Evolutionary conservation across 1,284 basidiomycete species (phyloP).

Genomic region (Nidula niveotomentosa): DNA sequence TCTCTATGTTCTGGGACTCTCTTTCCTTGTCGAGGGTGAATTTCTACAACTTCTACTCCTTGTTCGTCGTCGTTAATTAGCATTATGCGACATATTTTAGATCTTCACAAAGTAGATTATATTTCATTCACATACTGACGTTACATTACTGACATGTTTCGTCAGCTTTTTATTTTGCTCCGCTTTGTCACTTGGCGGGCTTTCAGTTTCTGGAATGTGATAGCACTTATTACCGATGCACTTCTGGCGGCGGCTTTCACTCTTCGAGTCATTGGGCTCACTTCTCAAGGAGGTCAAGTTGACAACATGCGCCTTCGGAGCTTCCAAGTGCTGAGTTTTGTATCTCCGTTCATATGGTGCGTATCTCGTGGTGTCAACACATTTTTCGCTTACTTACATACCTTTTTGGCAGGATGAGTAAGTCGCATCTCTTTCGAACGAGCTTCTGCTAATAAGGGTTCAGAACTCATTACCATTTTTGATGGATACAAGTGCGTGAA

Average conservation of each 20-base stretch:
- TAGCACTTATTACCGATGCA: conserved; percentile 71
- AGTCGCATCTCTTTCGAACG: conserved; percentile 22
- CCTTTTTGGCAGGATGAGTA: conserved; percentile 68
- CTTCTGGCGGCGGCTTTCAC: conserved; percentile 74
- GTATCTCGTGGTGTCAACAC: conserved; percentile 18
- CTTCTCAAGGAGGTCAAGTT: conserved; percentile 36
- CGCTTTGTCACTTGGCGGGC: conserved; percentile 69
- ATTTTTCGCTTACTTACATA: neutral
- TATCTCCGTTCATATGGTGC: conserved; percentile 84
- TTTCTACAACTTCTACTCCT: neutral
- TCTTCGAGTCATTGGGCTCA: conserved; percentile 69
- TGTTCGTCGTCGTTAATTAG: too few species aligned
- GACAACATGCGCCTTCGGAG: conserved; percentile 59
- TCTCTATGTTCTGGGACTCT: conserved; percentile 74
- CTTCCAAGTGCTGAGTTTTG: conserved; percentile 87
- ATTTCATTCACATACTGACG: too few species aligned
- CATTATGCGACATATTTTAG: neutral
- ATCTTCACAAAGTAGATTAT: conserved; percentile 36
- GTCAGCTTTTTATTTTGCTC: conserved; percentile 64
- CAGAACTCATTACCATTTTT: conserved; percentile 79
- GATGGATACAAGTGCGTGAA: conserved; percentile 73
- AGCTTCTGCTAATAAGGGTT: neutral
- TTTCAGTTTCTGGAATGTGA: conserved; percentile 81
- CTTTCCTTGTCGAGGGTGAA: conserved; percentile 79
- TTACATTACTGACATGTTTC: neutral